Percentiles rank a stretch among this genome's conserved stretches.
Conservation (phyloP, 2,329 filamentous ascomycete species). For the Thermoascus crustaceus region DNA sequence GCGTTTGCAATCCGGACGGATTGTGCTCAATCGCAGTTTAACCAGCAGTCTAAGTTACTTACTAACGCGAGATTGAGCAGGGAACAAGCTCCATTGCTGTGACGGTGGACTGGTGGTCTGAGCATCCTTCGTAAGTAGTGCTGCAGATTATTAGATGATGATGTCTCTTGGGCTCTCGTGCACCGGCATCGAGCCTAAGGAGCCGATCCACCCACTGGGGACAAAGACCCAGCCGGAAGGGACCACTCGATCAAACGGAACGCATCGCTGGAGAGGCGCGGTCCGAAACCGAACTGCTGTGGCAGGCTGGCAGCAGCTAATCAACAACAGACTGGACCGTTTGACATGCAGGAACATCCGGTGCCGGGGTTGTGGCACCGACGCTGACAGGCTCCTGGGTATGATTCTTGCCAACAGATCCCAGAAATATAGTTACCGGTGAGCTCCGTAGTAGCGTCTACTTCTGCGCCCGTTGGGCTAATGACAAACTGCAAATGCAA, state of each 20-base stretch:
- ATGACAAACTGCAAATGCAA: no score
- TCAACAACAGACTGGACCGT: not conserved
- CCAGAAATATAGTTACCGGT: no score
- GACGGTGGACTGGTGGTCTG: slow-evolving; percentile 1
- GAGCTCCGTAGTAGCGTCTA: no score
- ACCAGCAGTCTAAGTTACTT: not conserved
- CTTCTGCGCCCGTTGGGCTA: no score
- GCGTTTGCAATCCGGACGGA: not conserved
- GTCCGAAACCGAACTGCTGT: not conserved
- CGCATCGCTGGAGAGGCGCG: not conserved
- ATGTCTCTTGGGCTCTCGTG: not conserved
- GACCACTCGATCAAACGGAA: no score
- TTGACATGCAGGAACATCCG: slow-evolving; percentile 2
- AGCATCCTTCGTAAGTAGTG: not conserved
- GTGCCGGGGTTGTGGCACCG: slow-evolving; percentile 1
- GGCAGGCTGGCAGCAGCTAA: not conserved
- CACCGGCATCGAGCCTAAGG: not conserved
- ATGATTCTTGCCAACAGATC: no score
- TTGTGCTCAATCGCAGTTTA: not conserved
- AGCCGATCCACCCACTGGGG: not conserved
- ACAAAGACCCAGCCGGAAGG: not conserved
- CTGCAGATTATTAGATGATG: not conserved
- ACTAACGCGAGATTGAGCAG: not conserved
- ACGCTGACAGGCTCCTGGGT: not conserved
- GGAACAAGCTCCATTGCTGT: not conserved